phyloP scores from a whole-genome alignment of 805 yeast species.

The Teunomyces funiuensis region DNA sequence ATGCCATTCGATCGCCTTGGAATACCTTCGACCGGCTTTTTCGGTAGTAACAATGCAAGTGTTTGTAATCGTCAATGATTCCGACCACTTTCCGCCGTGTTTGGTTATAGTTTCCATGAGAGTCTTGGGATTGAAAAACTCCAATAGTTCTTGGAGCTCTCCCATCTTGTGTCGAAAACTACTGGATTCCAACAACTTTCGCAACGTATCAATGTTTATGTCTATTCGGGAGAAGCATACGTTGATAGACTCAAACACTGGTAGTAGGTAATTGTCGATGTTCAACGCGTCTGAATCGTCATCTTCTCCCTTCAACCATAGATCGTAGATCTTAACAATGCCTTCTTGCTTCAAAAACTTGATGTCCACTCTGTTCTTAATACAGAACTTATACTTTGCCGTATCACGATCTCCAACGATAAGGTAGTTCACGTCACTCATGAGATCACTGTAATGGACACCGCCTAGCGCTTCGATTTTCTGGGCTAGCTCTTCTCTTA shows the following conservation, averaged over 20 bases:
- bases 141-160: slow-evolving; percentile 15
- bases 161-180: slow-evolving; percentile 22
- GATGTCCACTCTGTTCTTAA: slow-evolving; percentile 54
- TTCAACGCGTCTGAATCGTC: slow-evolving; percentile 19
- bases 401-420: slow-evolving; percentile 60
- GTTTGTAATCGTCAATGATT: slow-evolving; percentile 46
- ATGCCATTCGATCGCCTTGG: slow-evolving; percentile 53
- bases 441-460: slow-evolving; percentile 51
- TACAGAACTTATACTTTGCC: slow-evolving; percentile 54
- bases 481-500: slow-evolving; percentile 42
- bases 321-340: slow-evolving; percentile 43
- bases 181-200: slow-evolving; percentile 16
- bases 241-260: slow-evolving; percentile 45
- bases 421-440: slow-evolving; percentile 58
- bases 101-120: slow-evolving; percentile 35
- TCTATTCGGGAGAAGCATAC: slow-evolving; percentile 46
- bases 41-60: slow-evolving; percentile 51
- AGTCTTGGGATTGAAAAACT: slow-evolving; percentile 25
- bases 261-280: slow-evolving; percentile 28
- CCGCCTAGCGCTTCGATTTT: slow-evolving; percentile 63
- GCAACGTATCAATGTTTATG: slow-evolving; percentile 13
- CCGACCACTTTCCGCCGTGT: slow-evolving; percentile 53
- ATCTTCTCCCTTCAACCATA: slow-evolving; percentile 56
- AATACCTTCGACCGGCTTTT: slow-evolving; percentile 50
- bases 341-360: slow-evolving; percentile 50